phyloP scores from a whole-genome alignment of 331 rosid species.

The Quercus phellos region DNA sequence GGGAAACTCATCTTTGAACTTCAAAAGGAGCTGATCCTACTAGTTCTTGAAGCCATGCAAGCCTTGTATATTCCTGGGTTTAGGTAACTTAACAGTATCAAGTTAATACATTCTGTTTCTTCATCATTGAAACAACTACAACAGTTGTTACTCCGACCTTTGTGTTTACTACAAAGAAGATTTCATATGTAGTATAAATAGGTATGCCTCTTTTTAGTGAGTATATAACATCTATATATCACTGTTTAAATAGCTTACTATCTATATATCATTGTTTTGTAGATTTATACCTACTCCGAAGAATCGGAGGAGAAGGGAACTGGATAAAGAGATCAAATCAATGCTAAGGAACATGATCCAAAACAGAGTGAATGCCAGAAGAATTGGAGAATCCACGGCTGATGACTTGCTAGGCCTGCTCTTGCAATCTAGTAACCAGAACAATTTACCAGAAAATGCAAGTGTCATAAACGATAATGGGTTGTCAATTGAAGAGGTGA shows the following conservation, averaged over 20 bases:
- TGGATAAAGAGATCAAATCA: constrained; percentile 34
- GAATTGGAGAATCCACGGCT: constrained; percentile 22
- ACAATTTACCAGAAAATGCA: constrained; percentile 4
- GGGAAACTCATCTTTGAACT: constrained; percentile 44
- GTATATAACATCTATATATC: neutral
- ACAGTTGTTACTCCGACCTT: neutral
- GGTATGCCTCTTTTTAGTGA: neutral
- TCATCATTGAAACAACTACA: neutral
- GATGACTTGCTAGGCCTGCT: constrained; percentile 46
- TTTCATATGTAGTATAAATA: neutral
- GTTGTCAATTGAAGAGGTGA: constrained; percentile 42
- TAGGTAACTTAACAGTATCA: constrained; percentile 24
- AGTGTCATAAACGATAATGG: constrained; percentile 1
- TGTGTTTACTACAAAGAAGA: neutral
- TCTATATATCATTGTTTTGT: neutral
- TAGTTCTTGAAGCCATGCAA: constrained; percentile 47
- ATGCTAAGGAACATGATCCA: constrained; percentile 30
- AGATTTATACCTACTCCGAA: constrained; percentile 47
- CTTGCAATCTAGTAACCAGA: constrained; percentile 30
- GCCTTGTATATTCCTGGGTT: constrained; percentile 42
- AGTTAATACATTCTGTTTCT: neutral
- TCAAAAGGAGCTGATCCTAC: constrained; percentile 35
- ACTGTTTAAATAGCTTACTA: neutral
- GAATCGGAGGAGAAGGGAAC: constrained; percentile 37
- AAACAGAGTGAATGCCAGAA: constrained; percentile 27